Conservation (phyloP, 371 early-diverging fungal species). For the Globomyces sp. region DNA sequence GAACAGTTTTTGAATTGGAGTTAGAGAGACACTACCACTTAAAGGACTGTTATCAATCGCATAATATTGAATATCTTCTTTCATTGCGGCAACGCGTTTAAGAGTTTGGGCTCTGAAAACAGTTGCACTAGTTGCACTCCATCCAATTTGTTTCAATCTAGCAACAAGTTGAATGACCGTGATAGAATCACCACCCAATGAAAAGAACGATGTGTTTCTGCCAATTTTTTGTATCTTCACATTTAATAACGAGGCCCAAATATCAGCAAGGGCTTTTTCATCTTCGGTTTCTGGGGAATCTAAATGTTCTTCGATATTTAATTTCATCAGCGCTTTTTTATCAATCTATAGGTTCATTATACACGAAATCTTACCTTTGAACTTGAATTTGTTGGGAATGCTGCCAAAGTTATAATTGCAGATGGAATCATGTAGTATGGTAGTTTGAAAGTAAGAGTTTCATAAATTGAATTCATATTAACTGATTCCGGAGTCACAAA, state of each 20-base stretch:
- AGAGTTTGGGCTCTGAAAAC: not conserved
- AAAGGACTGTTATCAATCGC: not conserved
- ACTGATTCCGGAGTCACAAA: constrained; percentile 14
- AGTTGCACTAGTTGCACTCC: not conserved
- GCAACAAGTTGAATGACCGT: constrained; percentile 17
- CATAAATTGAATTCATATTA: constrained; percentile 8
- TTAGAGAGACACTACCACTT: constrained; percentile 13
- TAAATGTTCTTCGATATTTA: not conserved
- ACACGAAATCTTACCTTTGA: constrained; percentile 22
- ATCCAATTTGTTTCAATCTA: not conserved
- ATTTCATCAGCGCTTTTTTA: constrained; percentile 3
- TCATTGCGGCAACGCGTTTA: not conserved
- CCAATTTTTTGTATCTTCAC: constrained; percentile 9
- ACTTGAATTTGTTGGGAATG: constrained; percentile 25
- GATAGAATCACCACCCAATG: constrained; percentile 25
- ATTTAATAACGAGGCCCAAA: constrained; percentile 23
- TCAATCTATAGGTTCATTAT: constrained; percentile 12
- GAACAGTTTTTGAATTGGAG: constrained; percentile 25
- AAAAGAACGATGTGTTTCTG: constrained; percentile 18
- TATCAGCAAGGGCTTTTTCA: constrained; percentile 14
- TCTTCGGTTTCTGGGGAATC: constrained; percentile 13
- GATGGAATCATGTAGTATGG: constrained; percentile 36
- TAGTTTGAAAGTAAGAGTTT: constrained; percentile 6
- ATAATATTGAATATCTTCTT: not conserved
- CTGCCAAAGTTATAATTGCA: constrained; percentile 17